Percentiles rank a stretch among this genome's conserved stretches.
Evolutionary conservation across 257 asterid genomes (phyloP).

Genomic region (Thymus quinquecostatus): DNA sequence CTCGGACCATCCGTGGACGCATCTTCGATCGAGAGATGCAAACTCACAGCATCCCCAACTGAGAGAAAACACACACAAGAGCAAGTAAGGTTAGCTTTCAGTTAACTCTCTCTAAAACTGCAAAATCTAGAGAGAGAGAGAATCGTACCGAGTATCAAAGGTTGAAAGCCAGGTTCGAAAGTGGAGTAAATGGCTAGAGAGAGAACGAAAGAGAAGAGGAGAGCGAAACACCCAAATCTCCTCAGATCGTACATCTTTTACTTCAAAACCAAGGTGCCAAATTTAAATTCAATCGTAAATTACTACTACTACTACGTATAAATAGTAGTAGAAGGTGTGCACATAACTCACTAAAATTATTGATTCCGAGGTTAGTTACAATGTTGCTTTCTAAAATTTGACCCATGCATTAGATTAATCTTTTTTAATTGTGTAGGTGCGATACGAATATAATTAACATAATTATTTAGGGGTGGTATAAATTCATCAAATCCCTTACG

Average conservation of each 20-base stretch:
- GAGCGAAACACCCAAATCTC: slow-evolving; percentile 50
- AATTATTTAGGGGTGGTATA: no score
- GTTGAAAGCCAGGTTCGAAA: slow-evolving; percentile 47
- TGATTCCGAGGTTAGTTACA: no score
- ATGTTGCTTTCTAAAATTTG: no score
- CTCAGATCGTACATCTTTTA: slow-evolving; percentile 64
- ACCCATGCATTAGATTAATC: no score
- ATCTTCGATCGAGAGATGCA: slow-evolving; percentile 44
- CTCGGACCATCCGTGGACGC: no score
- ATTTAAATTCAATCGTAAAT: no score
- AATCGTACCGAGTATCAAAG: slow-evolving; percentile 46
- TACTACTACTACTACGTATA: no score
- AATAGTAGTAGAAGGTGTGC: no score
- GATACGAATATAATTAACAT: no score
- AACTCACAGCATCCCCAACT: slow-evolving; percentile 48
- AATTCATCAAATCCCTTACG: no score
- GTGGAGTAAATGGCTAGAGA: slow-evolving; percentile 44
- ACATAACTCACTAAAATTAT: no score
- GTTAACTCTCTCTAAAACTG: background rate
- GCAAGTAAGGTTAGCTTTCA: background rate
- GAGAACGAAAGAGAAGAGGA: slow-evolving; percentile 39
- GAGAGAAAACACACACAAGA: background rate
- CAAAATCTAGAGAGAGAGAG: background rate
- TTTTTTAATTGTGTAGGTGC: no score
- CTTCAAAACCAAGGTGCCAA: slow-evolving; percentile 20